These are phyloP conservation scores for Cladosporium velox DNA, from an alignment of 2,329 filamentous ascomycete species.

Conservation along the genomic window DNA sequence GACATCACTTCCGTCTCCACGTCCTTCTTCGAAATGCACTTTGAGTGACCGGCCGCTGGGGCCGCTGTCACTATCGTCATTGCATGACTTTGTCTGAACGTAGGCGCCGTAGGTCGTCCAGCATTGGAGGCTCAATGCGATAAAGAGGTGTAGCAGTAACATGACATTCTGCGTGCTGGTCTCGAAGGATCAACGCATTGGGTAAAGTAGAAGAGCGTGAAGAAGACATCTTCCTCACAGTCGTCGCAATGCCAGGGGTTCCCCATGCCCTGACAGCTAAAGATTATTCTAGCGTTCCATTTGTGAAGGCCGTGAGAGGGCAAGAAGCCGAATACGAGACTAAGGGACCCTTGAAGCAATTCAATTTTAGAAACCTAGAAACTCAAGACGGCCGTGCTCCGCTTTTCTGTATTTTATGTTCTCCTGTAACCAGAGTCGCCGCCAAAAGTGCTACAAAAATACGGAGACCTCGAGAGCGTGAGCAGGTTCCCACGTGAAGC, in stretches of 20 bases:
- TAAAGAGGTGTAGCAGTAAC: not conserved
- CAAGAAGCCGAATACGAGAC: not conserved
- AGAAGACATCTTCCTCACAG: not conserved
- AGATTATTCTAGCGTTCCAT: constrained; percentile 3
- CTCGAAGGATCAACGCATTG: not conserved
- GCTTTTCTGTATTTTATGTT: not conserved
- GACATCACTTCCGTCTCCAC: not conserved
- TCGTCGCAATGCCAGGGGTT: not conserved
- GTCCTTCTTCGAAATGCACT: not conserved
- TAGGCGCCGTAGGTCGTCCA: not conserved
- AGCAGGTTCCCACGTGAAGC: not conserved
- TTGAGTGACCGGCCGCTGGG: not conserved
- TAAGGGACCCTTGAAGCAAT: not conserved
- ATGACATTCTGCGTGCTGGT: not conserved
- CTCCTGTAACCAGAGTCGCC: not conserved
- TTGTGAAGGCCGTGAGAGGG: not conserved
- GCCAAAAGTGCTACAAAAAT: not conserved
- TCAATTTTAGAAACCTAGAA: not conserved
- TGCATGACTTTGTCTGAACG: constrained; percentile 3
- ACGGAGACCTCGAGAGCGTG: not conserved
- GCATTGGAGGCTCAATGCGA: not conserved
- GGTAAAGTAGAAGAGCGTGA: not conserved
- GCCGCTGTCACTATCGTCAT: not conserved
- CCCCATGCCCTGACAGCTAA: not conserved
- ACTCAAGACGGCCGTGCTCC: not conserved